phyloP scores from a whole-genome alignment of 495 filamentous ascomycete species.

The Aspergillus cavernicola region DNA sequence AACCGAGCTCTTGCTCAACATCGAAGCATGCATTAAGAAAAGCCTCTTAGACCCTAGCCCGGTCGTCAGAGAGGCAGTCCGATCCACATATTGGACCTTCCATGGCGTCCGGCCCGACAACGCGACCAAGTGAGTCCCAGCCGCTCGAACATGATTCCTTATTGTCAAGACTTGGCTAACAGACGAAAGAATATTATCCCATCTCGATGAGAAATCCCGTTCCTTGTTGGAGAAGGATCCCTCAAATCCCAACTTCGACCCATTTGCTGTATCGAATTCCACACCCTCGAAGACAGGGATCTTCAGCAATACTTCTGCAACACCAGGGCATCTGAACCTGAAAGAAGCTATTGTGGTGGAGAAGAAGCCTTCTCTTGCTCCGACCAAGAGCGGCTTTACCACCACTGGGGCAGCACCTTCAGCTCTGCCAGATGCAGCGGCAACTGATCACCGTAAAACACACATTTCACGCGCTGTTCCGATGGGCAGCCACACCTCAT shows the following conservation, averaged over 20 bases:
- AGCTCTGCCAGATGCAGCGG: slow-evolving; percentile 42
- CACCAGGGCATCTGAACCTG: slow-evolving; percentile 50
- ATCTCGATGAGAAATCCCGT: slow-evolving; percentile 69
- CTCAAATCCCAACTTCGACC: slow-evolving; percentile 69
- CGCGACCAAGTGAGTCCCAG: slow-evolving; percentile 61
- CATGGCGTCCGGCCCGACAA: slow-evolving; percentile 68
- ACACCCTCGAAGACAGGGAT: slow-evolving; percentile 44
- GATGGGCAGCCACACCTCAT: slow-evolving; percentile 34
- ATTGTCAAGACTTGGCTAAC: slow-evolving; percentile 23
- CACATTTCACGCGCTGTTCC: slow-evolving; percentile 29
- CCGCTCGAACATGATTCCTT: neutral
- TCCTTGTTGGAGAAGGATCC: slow-evolving; percentile 72
- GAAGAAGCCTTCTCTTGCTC: slow-evolving; percentile 55
- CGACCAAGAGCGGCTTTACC: slow-evolving; percentile 57
- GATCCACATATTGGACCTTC: slow-evolving; percentile 82
- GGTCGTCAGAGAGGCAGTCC: slow-evolving; percentile 76
- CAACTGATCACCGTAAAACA: slow-evolving; percentile 34
- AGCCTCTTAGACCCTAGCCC: slow-evolving; percentile 84
- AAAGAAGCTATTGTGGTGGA: slow-evolving; percentile 81
- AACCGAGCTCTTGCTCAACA: slow-evolving; percentile 74
- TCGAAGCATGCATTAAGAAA: slow-evolving; percentile 86
- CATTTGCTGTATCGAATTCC: slow-evolving; percentile 30
- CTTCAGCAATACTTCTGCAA: slow-evolving; percentile 50
- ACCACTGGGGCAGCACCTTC: slow-evolving; percentile 73
- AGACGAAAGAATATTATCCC: slow-evolving; percentile 61